A percentile compares a stretch with the other conserved stretches of the same genome.
These are phyloP conservation scores for Diutina ranongensis DNA, from an alignment of 1,139 yeast species.

Conservation along the genomic window DNA sequence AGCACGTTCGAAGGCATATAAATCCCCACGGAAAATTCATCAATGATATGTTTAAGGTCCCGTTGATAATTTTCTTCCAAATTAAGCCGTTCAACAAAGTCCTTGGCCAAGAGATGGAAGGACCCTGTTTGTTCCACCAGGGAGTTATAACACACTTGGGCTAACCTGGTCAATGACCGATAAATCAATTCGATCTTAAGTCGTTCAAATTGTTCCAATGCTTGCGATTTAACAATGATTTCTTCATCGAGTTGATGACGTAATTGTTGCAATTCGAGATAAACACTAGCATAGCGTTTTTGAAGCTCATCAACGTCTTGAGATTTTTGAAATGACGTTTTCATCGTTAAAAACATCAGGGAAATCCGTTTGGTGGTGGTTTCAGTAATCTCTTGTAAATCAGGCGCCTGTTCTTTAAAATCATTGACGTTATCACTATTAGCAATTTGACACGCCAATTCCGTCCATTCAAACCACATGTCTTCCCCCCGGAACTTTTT, in stretches of 20 bases:
- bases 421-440: neutral
- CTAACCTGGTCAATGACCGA: constrained; percentile 23
- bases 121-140: constrained; percentile 19
- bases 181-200: constrained; percentile 25
- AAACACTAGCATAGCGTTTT: constrained; percentile 21
- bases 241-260: constrained; percentile 23
- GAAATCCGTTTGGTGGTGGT: constrained; percentile 15
- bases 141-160: constrained; percentile 23
- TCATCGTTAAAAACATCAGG: constrained; percentile 19
- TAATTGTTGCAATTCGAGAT: constrained; percentile 21
- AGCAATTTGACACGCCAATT: constrained; percentile 16
- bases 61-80: constrained; percentile 17
- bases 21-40: constrained; percentile 26
- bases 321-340: constrained; percentile 21
- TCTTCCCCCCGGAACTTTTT: constrained; percentile 31
- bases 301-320: constrained; percentile 23
- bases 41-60: constrained; percentile 19
- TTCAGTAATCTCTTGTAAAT: constrained; percentile 15
- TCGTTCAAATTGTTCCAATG: constrained; percentile 27
- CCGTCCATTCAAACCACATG: constrained; percentile 40
- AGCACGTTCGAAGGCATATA: constrained; percentile 26
- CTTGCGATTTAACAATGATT: constrained; percentile 15
- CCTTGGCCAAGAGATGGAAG: constrained; percentile 19
- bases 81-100: constrained; percentile 17
- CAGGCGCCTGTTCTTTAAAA: constrained; percentile 10